Base-by-base conservation (phyloP, 2,329 filamentous ascomycete species). In the Trichoderma sp. region DNA sequence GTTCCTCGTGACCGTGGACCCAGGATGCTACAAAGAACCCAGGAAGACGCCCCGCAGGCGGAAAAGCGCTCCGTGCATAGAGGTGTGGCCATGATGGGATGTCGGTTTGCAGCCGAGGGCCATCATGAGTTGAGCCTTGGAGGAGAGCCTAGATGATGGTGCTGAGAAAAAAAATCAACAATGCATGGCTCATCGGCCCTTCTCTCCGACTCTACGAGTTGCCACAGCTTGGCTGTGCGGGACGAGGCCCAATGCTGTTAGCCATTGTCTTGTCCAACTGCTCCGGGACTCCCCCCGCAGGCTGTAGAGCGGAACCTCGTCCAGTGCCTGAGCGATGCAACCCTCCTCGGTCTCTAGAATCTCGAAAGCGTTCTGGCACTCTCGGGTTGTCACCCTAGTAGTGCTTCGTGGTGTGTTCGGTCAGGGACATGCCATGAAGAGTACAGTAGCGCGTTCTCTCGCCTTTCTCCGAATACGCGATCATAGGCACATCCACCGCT, bases 131-230 rank as follows among this genome's bases (percentile, higher is more conserved):
- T 32, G 59, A 57, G 26, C 17, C 55, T 32, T 57, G 47, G 47
- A 67, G 30, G 20, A 23, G 39, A 32, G 17, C 55, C 20, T 8
- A 30, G 39, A 50, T 43, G 39, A 53, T 20, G 39, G 15, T 15
- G 55, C 57, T 62, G 67, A 23, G 39, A n/a, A 20, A 50, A 39
- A 15, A 17, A 43, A 36, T 26, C 26, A 23, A 20, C 13, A 59
- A n/a, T 32, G 68, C 47, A 70, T 57, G 68, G 70, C 59, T 72
- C 69, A 58, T 70, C 71, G 66, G 71, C 59, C 66, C 71, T 68
- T 65, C 64, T 73, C 67, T n/a, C 20, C 57, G 50, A 28, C 71
- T 63, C 34, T 57, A 32, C 39, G 50, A 23, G 36, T 66, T 36
- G 47, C 62, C 68, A 68, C 58, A n/a, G 55, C 67, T 58, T 68